Conservation (phyloP, 257 asterid genomes). For the Solanum neorickii region DNA sequence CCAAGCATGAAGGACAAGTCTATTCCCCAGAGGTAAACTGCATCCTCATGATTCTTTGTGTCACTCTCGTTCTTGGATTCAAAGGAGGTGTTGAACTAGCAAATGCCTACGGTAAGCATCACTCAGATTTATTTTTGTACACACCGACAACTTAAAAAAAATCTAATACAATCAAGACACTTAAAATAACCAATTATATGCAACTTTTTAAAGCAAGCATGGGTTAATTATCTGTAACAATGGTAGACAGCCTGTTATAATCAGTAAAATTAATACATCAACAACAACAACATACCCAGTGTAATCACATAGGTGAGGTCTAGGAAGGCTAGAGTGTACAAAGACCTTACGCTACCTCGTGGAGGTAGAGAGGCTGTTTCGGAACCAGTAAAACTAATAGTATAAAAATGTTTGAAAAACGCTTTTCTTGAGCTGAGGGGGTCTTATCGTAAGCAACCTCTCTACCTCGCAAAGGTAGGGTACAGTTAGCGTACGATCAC, state of each 20-base stretch:
- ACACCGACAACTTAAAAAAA: background rate
- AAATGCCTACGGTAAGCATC: constrained; percentile 43
- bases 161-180: background rate
- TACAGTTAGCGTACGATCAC: too few species aligned
- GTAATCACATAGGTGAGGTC: background rate
- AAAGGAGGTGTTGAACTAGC: constrained; percentile 39
- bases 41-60: constrained; percentile 4
- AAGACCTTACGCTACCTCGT: background rate
- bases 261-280: background rate
- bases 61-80: constrained; percentile 36
- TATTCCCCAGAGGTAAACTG: constrained; percentile 62
- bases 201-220: background rate
- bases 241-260: background rate
- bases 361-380: background rate
- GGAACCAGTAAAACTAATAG: background rate
- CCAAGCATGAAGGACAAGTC: constrained; percentile 56
- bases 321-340: background rate
- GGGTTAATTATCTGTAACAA: background rate
- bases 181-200: background rate
- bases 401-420: background rate
- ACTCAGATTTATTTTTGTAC: background rate
- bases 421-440: background rate
- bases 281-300: background rate
- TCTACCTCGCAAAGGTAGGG: background rate
- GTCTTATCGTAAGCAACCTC: background rate